Evolutionary conservation across 768 basidiomycete genomes (phyloP).

Genomic region (Russula ochroleuca): DNA sequence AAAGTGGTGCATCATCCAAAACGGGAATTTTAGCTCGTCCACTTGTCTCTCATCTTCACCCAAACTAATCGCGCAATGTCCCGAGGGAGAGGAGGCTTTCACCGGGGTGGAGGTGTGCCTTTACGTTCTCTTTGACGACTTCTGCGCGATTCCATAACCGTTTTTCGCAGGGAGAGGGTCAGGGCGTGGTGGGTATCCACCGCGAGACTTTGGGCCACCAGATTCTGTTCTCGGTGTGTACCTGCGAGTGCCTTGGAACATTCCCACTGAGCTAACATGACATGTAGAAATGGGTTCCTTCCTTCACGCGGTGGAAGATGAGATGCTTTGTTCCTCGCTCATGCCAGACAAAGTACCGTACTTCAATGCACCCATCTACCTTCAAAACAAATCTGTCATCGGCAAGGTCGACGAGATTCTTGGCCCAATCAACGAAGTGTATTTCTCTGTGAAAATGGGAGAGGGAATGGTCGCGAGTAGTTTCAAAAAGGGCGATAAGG

Average conservation of each 20-base stretch:
- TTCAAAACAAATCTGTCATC: slow-evolving; percentile 92
- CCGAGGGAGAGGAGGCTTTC: slow-evolving; percentile 43
- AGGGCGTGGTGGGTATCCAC: slow-evolving; percentile 59
- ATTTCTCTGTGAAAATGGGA: slow-evolving; percentile 95
- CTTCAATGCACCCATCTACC: slow-evolving; percentile 98
- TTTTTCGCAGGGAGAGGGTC: slow-evolving; percentile 50
- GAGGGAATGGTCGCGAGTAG: slow-evolving; percentile 92
- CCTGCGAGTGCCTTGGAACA: not conserved
- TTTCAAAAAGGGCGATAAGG: slow-evolving; percentile 93
- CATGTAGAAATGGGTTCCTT: slow-evolving; percentile 86
- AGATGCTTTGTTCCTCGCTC: slow-evolving; percentile 91
- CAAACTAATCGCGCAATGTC: slow-evolving; percentile 37
- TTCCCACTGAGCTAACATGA: slow-evolving; percentile 17
- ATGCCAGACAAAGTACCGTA: slow-evolving; percentile 91
- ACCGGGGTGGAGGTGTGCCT: slow-evolving; percentile 47
- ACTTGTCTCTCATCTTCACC: not conserved
- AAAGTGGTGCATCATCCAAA: slow-evolving; percentile 6
- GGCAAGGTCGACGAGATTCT: slow-evolving; percentile 99
- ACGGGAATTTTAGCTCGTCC: slow-evolving; percentile 6
- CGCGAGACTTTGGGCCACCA: slow-evolving; percentile 73
- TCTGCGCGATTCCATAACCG: not conserved
- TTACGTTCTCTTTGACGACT: not conserved
- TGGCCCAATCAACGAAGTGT: slow-evolving; percentile 99
- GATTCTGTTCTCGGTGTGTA: slow-evolving; percentile 67
- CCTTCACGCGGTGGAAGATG: slow-evolving; percentile 92